A percentile compares a stretch with the other conserved stretches of the same genome.
Conservation (phyloP, 2,329 filamentous ascomycete genomes). For the Botryosphaeria dothidea region DNA sequence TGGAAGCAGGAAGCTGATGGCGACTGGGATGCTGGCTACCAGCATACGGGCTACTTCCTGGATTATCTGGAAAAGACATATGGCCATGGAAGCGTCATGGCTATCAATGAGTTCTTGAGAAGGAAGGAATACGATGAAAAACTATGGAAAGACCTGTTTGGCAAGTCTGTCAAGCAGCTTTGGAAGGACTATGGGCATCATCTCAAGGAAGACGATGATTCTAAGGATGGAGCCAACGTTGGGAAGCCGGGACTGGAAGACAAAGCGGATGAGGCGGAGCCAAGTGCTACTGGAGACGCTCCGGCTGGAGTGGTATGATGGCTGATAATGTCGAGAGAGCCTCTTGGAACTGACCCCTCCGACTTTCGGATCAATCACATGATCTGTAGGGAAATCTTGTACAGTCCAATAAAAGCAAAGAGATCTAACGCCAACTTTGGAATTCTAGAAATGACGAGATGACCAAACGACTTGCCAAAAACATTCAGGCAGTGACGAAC, state of each 20-base stretch:
- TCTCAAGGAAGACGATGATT: conserved; percentile 31
- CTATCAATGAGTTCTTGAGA: conserved; percentile 67
- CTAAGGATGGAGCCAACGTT: not conserved
- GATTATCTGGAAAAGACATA: conserved; percentile 75
- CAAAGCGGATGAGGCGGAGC: not conserved
- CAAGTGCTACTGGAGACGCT: not conserved
- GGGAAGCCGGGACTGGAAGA: not conserved
- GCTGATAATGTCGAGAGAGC: not conserved
- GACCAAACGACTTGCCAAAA: not conserved
- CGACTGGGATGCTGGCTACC: conserved; percentile 87
- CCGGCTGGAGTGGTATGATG: not conserved
- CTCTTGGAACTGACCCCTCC: not conserved
- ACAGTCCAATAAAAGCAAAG: not conserved
- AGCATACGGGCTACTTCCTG: conserved; percentile 88
- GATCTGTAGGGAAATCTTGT: not conserved
- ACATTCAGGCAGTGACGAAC: not conserved
- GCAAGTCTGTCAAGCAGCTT: conserved; percentile 64
- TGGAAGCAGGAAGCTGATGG: conserved; percentile 66
- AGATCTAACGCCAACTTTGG: not conserved
- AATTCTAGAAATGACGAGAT: not conserved
- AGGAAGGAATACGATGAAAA: conserved; percentile 42
- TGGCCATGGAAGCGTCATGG: conserved; percentile 52
- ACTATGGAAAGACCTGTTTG: conserved; percentile 71
- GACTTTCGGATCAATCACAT: not conserved
- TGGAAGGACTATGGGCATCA: conserved; percentile 71